phyloP scores from a whole-genome alignment of 106 monocot genomes.

The Acorus gramineus region DNA sequence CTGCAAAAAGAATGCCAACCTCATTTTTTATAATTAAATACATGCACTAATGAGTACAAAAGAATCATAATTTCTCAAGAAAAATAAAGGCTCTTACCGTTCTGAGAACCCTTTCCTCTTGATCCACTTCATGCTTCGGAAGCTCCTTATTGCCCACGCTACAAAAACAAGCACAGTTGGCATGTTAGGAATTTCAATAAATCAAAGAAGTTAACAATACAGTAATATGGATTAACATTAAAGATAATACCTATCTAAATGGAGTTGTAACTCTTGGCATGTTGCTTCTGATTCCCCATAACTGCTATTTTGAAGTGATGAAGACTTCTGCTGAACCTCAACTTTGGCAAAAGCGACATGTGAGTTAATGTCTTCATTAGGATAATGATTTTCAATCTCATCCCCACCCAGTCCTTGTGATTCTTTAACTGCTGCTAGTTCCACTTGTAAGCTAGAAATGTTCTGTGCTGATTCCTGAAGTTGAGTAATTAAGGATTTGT shows the following conservation, averaged over 20 bases:
- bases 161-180: not conserved
- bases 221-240: not conserved
- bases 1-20: too few relatives aligned
- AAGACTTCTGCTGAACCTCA: slow-evolving; percentile 19
- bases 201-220: too few relatives aligned
- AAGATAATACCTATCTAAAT: slow-evolving; percentile 36
- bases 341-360: slow-evolving; percentile 19
- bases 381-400: slow-evolving; percentile 22
- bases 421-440: slow-evolving; percentile 22
- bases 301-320: slow-evolving; percentile 23
- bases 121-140: slow-evolving; percentile 9
- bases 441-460: slow-evolving; percentile 19
- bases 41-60: too few relatives aligned
- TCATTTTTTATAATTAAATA: too few relatives aligned
- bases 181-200: too few relatives aligned
- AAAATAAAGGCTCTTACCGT: slow-evolving; percentile 30
- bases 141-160: slow-evolving; percentile 25
- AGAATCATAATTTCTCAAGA: too few relatives aligned
- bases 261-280: slow-evolving; percentile 33
- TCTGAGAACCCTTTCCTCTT: slow-evolving; percentile 43
- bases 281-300: slow-evolving; percentile 30
- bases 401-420: slow-evolving; percentile 12
- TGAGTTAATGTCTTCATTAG: slow-evolving; percentile 17
- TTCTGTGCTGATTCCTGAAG: slow-evolving; percentile 24
- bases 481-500: slow-evolving; percentile 16